These are phyloP conservation scores for Solidago caesia DNA, from an alignment of 129 eudicot species.

Conservation along the genomic window DNA sequence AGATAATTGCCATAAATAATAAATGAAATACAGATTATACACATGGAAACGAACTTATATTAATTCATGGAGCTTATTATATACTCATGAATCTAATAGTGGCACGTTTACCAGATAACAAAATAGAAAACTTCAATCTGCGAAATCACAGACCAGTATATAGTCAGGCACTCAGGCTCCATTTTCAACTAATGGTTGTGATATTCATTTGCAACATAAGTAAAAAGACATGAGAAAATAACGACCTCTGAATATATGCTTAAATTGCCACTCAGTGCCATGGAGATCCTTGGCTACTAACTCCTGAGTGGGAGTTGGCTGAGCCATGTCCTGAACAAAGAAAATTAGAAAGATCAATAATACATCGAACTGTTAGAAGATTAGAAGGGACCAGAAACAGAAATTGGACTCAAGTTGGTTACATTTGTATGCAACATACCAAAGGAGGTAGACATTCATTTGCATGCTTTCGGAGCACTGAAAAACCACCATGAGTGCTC, in stretches of 20 bases:
- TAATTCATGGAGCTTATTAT: conserved; percentile 11
- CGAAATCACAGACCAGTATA: conserved; percentile 7
- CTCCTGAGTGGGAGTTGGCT: conserved; percentile 84
- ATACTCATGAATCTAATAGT: not conserved
- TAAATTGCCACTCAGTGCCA: conserved; percentile 80
- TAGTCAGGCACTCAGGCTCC: conserved; percentile 2
- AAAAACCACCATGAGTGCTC: conserved; percentile 96
- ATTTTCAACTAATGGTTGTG: not conserved
- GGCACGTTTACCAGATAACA: not conserved
- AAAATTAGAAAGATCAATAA: not conserved
- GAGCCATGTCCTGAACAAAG: conserved; percentile 75
- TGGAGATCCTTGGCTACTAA: conserved; percentile 81
- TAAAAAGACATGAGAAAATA: conserved; percentile 13
- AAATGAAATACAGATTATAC: not conserved
- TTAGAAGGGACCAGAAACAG: conserved; percentile 7
- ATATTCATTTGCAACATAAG: not conserved
- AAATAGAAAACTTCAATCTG: not conserved
- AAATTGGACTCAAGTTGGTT: not conserved
- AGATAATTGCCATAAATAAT: not conserved
- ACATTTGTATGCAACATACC: conserved; percentile 39
- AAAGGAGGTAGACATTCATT: conserved; percentile 83
- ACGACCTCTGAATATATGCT: conserved; percentile 90
- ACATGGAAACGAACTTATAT: not conserved
- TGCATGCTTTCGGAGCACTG: conserved; percentile 89
- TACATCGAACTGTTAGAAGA: not conserved